Conservation (phyloP, 2,329 filamentous ascomycete species). For the Dichotomopilus funicola region DNA sequence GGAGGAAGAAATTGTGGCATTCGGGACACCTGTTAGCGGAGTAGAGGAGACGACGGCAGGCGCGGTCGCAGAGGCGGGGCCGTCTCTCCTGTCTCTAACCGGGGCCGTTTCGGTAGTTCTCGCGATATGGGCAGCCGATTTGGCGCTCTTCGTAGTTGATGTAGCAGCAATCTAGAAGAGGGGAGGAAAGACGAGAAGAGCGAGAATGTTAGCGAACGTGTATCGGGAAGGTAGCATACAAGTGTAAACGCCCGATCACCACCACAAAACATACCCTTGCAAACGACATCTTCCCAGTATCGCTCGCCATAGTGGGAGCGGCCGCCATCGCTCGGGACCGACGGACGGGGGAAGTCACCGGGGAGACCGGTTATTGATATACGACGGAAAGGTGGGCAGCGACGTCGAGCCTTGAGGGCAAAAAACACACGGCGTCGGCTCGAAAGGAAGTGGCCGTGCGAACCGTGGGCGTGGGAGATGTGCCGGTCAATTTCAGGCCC, state of each 20-base stretch:
- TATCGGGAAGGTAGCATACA: not conserved
- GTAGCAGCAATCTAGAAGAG: constrained; percentile 40
- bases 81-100: constrained; percentile 16
- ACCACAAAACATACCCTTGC: constrained; percentile 57
- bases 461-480: constrained; percentile 11
- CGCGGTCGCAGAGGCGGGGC: not conserved
- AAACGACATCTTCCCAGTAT: constrained; percentile 59
- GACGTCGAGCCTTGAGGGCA: not conserved
- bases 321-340: constrained; percentile 37
- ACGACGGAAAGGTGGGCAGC: not conserved
- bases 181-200: not conserved
- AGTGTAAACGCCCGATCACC: not conserved
- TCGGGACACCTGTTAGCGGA: not conserved
- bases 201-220: constrained; percentile 3
- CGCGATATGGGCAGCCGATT: constrained; percentile 23
- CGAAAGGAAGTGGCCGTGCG: constrained; percentile 13
- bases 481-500: constrained; percentile 6
- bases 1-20: not conserved
- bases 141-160: constrained; percentile 36
- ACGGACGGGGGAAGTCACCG: constrained; percentile 20
- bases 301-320: constrained; percentile 38
- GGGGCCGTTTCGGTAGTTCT: constrained; percentile 17
- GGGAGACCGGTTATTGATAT: constrained; percentile 8
- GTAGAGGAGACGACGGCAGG: not conserved
- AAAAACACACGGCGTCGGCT: constrained; percentile 19